A percentile compares a stretch with the other conserved stretches of the same genome.
Evolutionary conservation across 306 rosid species (phyloP).

Genomic region (Ochetophila trinervis): DNA sequence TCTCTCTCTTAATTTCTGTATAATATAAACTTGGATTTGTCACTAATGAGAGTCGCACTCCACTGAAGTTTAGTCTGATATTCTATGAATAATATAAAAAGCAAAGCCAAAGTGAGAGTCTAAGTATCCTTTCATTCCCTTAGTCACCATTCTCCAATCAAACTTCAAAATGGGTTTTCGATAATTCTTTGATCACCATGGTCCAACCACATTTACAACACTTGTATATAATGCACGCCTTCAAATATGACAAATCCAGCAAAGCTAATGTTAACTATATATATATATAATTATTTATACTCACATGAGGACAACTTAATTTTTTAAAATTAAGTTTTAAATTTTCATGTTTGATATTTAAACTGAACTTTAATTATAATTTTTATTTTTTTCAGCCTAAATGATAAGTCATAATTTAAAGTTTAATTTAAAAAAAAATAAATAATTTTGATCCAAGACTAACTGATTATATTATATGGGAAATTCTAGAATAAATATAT

Average conservation of each 20-base stretch:
- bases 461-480: too few relatives aligned
- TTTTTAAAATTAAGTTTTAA: too few relatives aligned
- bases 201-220: neutral
- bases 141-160: conserved; percentile 46
- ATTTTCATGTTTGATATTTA: too few relatives aligned
- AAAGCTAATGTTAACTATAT: neutral
- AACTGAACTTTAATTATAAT: too few relatives aligned
- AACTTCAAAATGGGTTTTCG: neutral
- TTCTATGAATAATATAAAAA: neutral
- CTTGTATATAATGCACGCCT: conserved; percentile 26
- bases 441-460: too few relatives aligned
- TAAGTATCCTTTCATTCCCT: conserved; percentile 36
- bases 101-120: conserved; percentile 24
- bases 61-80: conserved; percentile 15
- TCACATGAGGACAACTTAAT: too few relatives aligned
- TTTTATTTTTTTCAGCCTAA: too few relatives aligned
- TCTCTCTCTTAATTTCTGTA: too few relatives aligned
- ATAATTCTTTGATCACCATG: too few relatives aligned
- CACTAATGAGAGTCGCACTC: conserved; percentile 20
- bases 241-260: conserved; percentile 19
- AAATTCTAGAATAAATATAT: too few relatives aligned
- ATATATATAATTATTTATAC: neutral
- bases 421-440: too few relatives aligned
- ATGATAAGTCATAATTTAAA: too few relatives aligned
- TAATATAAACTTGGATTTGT: neutral